phyloP scores from a whole-genome alignment of 768 basidiomycete genomes.

The Boletales sp. region DNA sequence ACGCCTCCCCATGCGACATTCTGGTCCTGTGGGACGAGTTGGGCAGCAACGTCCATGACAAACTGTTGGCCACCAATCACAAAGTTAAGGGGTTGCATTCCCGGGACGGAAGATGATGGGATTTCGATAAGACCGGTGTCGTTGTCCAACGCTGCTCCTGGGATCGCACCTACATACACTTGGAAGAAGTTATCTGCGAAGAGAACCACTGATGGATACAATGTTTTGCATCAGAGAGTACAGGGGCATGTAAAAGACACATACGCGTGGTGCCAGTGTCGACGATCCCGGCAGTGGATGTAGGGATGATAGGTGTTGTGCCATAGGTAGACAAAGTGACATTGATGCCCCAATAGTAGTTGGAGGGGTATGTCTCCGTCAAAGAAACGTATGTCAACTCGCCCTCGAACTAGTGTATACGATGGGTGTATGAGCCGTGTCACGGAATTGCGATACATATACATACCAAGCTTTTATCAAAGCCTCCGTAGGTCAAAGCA shows the following conservation, averaged over 20 bases:
- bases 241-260: neutral
- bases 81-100: constrained; percentile 13
- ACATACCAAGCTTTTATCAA: constrained; percentile 12
- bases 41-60: constrained; percentile 12
- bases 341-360: constrained; percentile 23
- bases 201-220: constrained; percentile 8
- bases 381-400: constrained; percentile 18
- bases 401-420: constrained; percentile 7
- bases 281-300: constrained; percentile 23
- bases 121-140: constrained; percentile 8
- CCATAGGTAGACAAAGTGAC: constrained; percentile 10
- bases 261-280: constrained; percentile 26
- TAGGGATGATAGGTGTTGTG: constrained; percentile 2
- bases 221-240: neutral
- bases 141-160: constrained; percentile 4
- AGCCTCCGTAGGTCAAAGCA: constrained; percentile 14
- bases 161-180: constrained; percentile 12
- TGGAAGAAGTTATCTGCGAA: constrained; percentile 12
- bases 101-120: constrained; percentile 4
- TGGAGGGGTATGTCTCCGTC: constrained; percentile 17
- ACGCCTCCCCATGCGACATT: constrained; percentile 8
- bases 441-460: neutral
- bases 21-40: constrained; percentile 9
- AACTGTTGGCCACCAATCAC: constrained; percentile 1
- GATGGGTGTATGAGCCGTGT: neutral